A percentile compares a stretch with the other conserved stretches of the same genome.
Evolutionary conservation across 2,329 filamentous ascomycete species (phyloP).

Genomic region (Tolypocladium pustulatum): DNA sequence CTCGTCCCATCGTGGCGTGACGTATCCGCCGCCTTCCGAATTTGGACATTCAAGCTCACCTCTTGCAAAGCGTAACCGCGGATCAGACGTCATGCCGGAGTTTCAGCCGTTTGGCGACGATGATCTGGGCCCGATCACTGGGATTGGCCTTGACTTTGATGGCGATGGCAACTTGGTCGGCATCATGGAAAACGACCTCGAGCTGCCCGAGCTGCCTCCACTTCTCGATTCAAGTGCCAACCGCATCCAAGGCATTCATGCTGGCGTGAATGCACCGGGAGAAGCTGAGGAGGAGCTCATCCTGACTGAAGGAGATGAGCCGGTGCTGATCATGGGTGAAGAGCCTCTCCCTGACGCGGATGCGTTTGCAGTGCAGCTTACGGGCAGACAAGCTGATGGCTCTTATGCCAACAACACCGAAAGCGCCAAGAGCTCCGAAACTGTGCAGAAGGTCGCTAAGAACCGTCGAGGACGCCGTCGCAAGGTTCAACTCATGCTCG

Average conservation of each 20-base stretch:
- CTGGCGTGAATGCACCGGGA: background rate
- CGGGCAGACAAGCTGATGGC: slow-evolving; percentile 5
- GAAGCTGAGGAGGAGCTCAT: background rate
- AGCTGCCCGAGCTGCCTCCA: slow-evolving; percentile 36
- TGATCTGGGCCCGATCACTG: slow-evolving; percentile 24
- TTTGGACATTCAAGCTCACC: slow-evolving; percentile 21
- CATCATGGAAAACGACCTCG: slow-evolving; percentile 28
- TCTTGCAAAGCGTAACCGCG: slow-evolving; percentile 10
- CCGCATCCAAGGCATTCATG: slow-evolving; percentile 2
- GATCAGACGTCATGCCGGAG: slow-evolving; percentile 10
- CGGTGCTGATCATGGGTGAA: slow-evolving; percentile 26
- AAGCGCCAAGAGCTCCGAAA: slow-evolving; percentile 13
- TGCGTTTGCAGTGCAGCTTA: slow-evolving; percentile 17
- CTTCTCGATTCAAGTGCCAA: slow-evolving; percentile 20
- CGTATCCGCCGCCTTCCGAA: slow-evolving; percentile 21
- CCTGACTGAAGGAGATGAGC: background rate
- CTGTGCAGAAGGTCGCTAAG: slow-evolving; percentile 9
- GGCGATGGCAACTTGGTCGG: slow-evolving; percentile 38
- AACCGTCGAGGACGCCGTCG: slow-evolving; percentile 13
- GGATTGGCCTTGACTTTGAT: slow-evolving; percentile 39
- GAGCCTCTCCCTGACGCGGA: slow-evolving; percentile 26
- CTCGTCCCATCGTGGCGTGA: slow-evolving; percentile 22
- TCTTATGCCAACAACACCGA: slow-evolving; percentile 9
- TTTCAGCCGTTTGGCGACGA: slow-evolving; percentile 26
- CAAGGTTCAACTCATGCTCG: slow-evolving; percentile 17